phyloP scores from a whole-genome alignment of 345 rosid genomes.

The Aquilaria sinensis region DNA sequence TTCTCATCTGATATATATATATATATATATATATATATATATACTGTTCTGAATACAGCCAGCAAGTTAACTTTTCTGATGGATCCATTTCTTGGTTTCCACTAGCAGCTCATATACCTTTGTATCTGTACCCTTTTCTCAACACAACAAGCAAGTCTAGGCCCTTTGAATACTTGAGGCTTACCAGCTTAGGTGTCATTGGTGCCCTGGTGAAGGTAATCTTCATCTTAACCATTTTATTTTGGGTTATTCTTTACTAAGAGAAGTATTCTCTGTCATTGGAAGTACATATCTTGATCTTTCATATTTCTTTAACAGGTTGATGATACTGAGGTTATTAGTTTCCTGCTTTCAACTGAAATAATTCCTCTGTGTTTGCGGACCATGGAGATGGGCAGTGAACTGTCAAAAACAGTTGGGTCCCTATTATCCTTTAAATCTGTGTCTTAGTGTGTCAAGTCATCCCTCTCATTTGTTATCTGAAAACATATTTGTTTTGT shows the following conservation, averaged over 20 bases:
- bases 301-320: conserved; percentile 38
- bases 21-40: no score
- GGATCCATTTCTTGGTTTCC: no score
- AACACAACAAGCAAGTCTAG: conserved; percentile 94
- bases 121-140: conserved; percentile 91
- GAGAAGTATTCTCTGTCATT: no score
- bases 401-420: conserved; percentile 93
- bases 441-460: no score
- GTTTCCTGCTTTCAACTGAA: conserved; percentile 95
- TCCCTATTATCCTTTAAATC: conserved; percentile 7
- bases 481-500: no score
- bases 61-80: no score
- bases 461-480: no score
- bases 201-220: conserved; percentile 98
- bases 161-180: conserved; percentile 93
- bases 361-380: conserved; percentile 91
- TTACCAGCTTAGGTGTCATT: conserved; percentile 97
- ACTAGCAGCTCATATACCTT: conserved; percentile 83
- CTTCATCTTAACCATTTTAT: not conserved
- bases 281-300: not conserved
- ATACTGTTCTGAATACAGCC: no score
- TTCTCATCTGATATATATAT: no score
- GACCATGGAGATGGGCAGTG: conserved; percentile 99
- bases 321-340: conserved; percentile 94
- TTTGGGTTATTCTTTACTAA: no score